Conservation (phyloP, 2,329 filamentous ascomycete species). For the Beauveria rudraprayagi region DNA sequence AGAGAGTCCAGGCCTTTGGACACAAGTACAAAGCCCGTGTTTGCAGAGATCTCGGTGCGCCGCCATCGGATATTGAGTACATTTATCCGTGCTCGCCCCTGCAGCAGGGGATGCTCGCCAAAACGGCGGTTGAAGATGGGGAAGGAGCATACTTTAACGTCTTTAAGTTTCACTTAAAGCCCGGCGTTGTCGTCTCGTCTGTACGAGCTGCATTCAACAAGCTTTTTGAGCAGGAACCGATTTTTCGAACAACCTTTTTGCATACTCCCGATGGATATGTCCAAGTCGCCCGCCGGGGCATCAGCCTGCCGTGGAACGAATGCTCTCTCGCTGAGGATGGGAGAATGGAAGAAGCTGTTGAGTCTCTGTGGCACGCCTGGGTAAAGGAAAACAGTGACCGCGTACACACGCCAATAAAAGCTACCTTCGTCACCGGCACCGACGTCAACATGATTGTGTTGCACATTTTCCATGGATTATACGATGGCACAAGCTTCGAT, state of each 20-base stretch:
- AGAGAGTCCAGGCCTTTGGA: constrained; percentile 54
- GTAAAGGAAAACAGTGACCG: constrained; percentile 40
- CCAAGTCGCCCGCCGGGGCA: constrained; percentile 55
- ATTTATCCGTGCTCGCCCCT: constrained; percentile 78
- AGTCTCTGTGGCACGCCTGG: constrained; percentile 41
- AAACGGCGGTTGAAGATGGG: constrained; percentile 48
- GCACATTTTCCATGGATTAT: constrained; percentile 76
- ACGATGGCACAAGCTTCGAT: constrained; percentile 73
- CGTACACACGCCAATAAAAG: constrained; percentile 43
- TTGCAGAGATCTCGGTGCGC: constrained; percentile 43
- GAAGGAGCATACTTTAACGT: constrained; percentile 65
- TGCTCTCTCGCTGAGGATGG: constrained; percentile 20
- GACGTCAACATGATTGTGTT: constrained; percentile 41
- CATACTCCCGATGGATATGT: constrained; percentile 67
- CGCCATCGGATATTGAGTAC: constrained; percentile 53
- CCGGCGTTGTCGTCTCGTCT: constrained; percentile 32
- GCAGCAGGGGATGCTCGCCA: constrained; percentile 78
- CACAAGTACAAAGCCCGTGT: constrained; percentile 50
- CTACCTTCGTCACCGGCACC: constrained; percentile 31
- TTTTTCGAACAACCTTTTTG: constrained; percentile 67
- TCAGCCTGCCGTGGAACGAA: constrained; percentile 36
- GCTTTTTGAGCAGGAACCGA: constrained; percentile 45
- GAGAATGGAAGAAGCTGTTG: constrained; percentile 26
- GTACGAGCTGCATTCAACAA: constrained; percentile 51
- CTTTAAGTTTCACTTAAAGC: constrained; percentile 53